Percentiles rank a stretch among this genome's conserved stretches.
These are phyloP conservation scores for Penicillium steckii DNA, from an alignment of 495 filamentous ascomycete species.

Conservation along the genomic window DNA sequence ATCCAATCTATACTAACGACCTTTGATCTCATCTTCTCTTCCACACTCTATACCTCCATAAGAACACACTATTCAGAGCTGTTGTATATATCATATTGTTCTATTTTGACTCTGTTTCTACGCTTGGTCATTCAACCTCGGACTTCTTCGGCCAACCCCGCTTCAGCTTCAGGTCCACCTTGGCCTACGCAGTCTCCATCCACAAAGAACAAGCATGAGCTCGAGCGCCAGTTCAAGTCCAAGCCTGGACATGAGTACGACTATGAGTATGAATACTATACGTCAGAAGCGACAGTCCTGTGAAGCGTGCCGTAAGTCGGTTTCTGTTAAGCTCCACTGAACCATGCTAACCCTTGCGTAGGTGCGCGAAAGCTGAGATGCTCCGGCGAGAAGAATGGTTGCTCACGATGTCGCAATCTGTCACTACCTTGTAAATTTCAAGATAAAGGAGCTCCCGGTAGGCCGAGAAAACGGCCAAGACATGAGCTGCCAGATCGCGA, in stretches of 20 bases:
- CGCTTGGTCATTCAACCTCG: too few species aligned
- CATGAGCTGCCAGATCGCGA: slow-evolving; percentile 7
- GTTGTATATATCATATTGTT: too few species aligned
- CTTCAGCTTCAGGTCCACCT: background rate
- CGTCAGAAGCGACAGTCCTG: slow-evolving; percentile 20
- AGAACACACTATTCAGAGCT: too few species aligned
- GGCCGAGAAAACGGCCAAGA: slow-evolving; percentile 21
- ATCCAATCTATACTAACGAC: background rate
- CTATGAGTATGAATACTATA: slow-evolving; percentile 13
- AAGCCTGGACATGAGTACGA: background rate
- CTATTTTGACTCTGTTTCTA: too few species aligned
- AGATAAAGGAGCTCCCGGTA: slow-evolving; percentile 25
- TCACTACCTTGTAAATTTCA: slow-evolving; percentile 25
- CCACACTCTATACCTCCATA: background rate
- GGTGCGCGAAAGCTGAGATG: slow-evolving; percentile 28
- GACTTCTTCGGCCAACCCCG: slow-evolving; percentile 8
- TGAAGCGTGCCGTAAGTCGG: slow-evolving; percentile 12
- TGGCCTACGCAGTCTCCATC: background rate
- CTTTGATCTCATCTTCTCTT: background rate
- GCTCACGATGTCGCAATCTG: slow-evolving; percentile 20
- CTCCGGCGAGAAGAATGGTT: slow-evolving; percentile 27
- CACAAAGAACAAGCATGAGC: background rate
- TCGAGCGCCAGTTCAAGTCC: too few species aligned
- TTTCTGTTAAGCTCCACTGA: too few species aligned
- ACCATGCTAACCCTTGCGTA: background rate